A percentile compares a stretch with the other conserved stretches of the same genome.
Conservation (phyloP, 202 grass and related monocot species). For the Brachypodium distachyon region DNA sequence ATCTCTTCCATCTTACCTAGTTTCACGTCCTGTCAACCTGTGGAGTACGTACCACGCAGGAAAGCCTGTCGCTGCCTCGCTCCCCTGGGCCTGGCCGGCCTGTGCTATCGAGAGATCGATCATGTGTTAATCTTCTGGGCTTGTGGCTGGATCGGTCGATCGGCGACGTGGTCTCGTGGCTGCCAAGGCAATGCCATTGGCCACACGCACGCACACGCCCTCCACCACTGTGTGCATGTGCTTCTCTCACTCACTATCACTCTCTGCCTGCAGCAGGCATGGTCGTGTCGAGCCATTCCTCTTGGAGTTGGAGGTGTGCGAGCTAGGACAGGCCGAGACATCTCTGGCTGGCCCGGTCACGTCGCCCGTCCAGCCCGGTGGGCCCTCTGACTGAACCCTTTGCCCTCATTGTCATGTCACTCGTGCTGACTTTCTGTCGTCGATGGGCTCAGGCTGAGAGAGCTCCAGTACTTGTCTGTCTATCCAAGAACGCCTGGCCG, state of each 20-base stretch:
- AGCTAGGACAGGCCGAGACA: not conserved
- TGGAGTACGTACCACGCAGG: slow-evolving; percentile 19
- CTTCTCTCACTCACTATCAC: not conserved
- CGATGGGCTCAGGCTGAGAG: not conserved
- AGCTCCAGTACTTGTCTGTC: not conserved
- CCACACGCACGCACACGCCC: not conserved
- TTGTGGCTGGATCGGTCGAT: too few relatives aligned
- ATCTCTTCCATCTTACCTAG: slow-evolving; percentile 21
- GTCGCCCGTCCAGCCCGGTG: not conserved
- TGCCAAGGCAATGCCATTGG: not conserved
- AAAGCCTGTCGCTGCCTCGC: slow-evolving; percentile 31
- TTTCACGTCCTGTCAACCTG: slow-evolving; percentile 54
- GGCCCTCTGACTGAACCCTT: not conserved
- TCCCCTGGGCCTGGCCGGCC: too few relatives aligned
- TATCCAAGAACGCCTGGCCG: not conserved
- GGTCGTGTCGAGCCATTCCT: not conserved
- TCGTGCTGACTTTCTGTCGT: slow-evolving; percentile 40
- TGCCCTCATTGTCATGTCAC: slow-evolving; percentile 24
- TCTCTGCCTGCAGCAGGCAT: not conserved
- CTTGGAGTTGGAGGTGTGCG: not conserved
- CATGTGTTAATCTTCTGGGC: too few relatives aligned
- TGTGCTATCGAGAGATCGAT: not conserved
- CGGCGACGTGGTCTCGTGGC: not conserved
- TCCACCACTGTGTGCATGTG: not conserved
- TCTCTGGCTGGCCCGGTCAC: slow-evolving; percentile 2